Base-by-base conservation (phyloP, 169 alveolate genomes). In the Plasmodium billcollinsi region DNA sequence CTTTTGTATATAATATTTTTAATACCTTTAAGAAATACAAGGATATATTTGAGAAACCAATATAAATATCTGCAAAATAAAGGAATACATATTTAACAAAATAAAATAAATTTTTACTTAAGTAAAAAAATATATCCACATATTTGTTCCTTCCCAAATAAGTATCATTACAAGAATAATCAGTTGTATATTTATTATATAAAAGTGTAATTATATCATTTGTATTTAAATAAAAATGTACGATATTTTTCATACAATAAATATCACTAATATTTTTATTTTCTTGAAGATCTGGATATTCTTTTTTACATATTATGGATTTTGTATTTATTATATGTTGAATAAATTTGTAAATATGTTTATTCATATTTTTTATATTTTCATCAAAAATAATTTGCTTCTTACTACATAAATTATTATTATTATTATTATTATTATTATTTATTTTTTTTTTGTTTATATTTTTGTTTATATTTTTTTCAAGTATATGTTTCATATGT, bases 1-100 rank as follows among this genome's bases (percentile, higher is more conserved):
- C 95, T 73, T 91, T 63, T 1, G 86, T 88, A 67, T 89, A 75
- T 20, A 88, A 39, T 66, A 90, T 39, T 73, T 63, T 83, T 33
- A 91, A 20, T 11, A 89, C 91, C 39, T 78, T 80, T 71, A 86
- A 47, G 54, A 88, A 71, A 56, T 88, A 78, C n/a, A 89, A 73
- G 0, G 91, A 47, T 15, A 92, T 70, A 39, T 88, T 88, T 67
- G 91, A 72, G 66, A 73, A 70, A 14, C 89, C 89, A 15, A 58
- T 29, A 52, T 45, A 88, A 73, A 74, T 76, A 43, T 88, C 93
- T 45, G 74, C 33, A 24, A 52, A 47, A 20, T 72, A 70, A 18
- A 88, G 26, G 71, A 78, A 74, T 33, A 88, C 26, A 12, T 75
- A 59, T 29, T 75, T 75, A 14, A 74, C 18, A 71, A 49, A 62